Base-by-base conservation (phyloP, 345 rosid genomes). In the Citrus hindsii region DNA sequence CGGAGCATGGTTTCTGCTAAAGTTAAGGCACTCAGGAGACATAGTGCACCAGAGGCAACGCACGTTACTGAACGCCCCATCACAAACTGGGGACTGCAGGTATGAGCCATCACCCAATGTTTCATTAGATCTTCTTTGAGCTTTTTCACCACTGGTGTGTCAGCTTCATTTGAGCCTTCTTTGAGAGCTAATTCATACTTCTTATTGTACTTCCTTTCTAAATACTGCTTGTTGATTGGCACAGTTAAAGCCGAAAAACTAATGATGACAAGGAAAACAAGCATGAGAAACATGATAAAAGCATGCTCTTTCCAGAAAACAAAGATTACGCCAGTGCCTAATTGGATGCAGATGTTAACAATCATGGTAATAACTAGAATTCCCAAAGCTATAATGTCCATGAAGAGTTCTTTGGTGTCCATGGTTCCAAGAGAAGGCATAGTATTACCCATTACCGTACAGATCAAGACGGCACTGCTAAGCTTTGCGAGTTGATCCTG, bases 91-190 rank as follows among this genome's bases (percentile, higher is more conserved):
- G 97, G 99, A 73, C 89, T 89, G 78, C 92, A 70, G 59, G 97
- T 93, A 76, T 93, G 88, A 76, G 99, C 94, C 98, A 93, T 93
- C 91, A 95, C 90, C 94, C 99, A 92, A 74, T 81, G 90, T 73
- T 87, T 92, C 82, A 82, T 79, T 32, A 95, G 82, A 82, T 86
- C 89, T 65, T 84, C 85, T 81, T 84, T 91, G 38, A 93, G 88
- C 71, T 78, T 86, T 77, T 83, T 79, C 6, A 78, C 81, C 25
- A 71, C 78, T 2, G 86, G 68, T 38, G 38, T 88, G 22, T 76
- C 79, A 6, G 77, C 85, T 81, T 62, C 88, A 22, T 71, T 64
- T 42, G 79, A 77, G 73, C 90, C 79, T 86, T 92, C 96, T 65
- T 81, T 84, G 46, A 81, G 37, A 30, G 90, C 93, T 82, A 90